Conservation (phyloP, 2,329 filamentous ascomycete species). For the Fusarium sp. region DNA sequence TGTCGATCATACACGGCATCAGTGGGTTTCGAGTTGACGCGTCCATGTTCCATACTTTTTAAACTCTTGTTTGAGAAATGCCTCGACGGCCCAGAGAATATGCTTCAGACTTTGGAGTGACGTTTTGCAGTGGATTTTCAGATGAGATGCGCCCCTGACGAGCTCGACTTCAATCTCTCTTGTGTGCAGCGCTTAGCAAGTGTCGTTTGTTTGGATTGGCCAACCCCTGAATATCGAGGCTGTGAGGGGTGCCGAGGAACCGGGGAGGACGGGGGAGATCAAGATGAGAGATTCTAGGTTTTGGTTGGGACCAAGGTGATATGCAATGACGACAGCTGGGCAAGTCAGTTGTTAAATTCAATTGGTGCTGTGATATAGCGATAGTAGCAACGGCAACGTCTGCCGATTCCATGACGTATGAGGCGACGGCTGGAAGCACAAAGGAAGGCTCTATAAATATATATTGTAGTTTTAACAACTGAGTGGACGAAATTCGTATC, state of each 20-base stretch:
- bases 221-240: constrained; percentile 34
- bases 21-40: constrained; percentile 37
- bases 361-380: constrained; percentile 18
- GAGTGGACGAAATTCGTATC: no score
- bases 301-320: constrained; percentile 10
- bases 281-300: constrained; percentile 2
- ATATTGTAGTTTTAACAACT: background rate
- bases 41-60: constrained; percentile 25
- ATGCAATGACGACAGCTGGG: constrained; percentile 2
- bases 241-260: constrained; percentile 18
- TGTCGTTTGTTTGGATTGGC: constrained; percentile 16
- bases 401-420: background rate
- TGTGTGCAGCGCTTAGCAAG: constrained; percentile 2
- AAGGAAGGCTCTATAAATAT: background rate
- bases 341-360: constrained; percentile 1
- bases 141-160: constrained; percentile 17
- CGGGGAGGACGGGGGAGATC: constrained; percentile 14
- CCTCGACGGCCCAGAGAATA: background rate
- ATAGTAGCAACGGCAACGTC: background rate
- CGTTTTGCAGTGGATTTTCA: constrained; percentile 10
- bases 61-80: constrained; percentile 30
- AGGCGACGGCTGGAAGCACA: background rate
- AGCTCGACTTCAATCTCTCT: constrained; percentile 18
- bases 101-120: background rate
- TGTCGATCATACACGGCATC: constrained; percentile 28